Conservation (phyloP, 352 stramenopile species). For the Halophytophthora polymorphica region DNA sequence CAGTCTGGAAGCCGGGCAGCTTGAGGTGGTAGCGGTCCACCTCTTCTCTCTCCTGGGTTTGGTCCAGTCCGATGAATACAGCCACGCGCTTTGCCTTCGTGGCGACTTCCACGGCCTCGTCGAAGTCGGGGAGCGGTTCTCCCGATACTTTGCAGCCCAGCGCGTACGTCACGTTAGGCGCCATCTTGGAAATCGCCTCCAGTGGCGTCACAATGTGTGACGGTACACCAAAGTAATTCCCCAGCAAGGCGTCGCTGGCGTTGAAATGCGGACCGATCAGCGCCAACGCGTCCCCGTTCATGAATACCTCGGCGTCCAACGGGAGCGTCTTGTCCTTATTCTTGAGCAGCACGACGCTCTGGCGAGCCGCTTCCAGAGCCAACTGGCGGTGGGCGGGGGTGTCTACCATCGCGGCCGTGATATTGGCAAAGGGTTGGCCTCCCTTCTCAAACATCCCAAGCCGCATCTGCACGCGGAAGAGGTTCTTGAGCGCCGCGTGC, state of each 20-base stretch:
- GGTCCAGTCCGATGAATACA: conserved; percentile 65
- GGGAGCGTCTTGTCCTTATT: conserved; percentile 74
- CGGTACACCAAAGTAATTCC: conserved; percentile 72
- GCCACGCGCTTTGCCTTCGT: conserved; percentile 41
- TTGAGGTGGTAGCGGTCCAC: conserved; percentile 58
- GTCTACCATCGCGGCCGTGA: conserved; percentile 50
- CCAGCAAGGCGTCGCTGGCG: conserved; percentile 48
- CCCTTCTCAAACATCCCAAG: conserved; percentile 89
- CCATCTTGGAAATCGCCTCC: conserved; percentile 33
- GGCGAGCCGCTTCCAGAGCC: conserved; percentile 55
- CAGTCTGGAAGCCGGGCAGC: conserved; percentile 59
- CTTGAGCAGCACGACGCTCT: conserved; percentile 90
- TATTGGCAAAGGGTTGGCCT: conserved; percentile 52
- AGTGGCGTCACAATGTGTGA: conserved; percentile 62
- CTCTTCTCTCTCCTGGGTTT: conserved; percentile 64
- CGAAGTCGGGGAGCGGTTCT: conserved; percentile 47
- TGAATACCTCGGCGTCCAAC: conserved; percentile 26
- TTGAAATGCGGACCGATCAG: conserved; percentile 83
- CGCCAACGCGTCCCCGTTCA: conserved; percentile 32
- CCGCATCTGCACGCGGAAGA: conserved; percentile 86
- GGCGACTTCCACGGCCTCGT: conserved; percentile 36
- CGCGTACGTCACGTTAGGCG: conserved; percentile 29
- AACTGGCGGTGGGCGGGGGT: conserved; percentile 48
- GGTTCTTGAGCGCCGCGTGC: conserved; percentile 60
- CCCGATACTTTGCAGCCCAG: conserved; percentile 58